Conservation (phyloP, 2,329 filamentous ascomycete genomes). For the Fusarium equiseti region DNA sequence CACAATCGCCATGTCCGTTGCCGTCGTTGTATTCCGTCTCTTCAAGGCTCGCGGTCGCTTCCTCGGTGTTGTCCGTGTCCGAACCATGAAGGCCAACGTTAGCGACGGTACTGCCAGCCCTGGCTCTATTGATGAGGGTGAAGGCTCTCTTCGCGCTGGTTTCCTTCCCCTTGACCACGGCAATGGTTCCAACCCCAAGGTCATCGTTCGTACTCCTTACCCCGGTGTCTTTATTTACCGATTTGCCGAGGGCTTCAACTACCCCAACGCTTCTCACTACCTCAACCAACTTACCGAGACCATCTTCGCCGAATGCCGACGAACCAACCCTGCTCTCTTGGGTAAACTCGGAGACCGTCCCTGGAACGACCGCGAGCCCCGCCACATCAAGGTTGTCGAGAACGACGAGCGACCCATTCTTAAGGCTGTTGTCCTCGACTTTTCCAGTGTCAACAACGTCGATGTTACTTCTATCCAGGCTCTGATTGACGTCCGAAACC, state of each 20-base stretch:
- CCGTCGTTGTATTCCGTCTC: conserved; percentile 79
- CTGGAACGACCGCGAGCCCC: conserved; percentile 67
- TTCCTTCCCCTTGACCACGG: conserved; percentile 63
- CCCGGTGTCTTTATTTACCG: conserved; percentile 68
- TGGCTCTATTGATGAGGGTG: conserved; percentile 61
- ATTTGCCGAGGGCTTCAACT: conserved; percentile 68
- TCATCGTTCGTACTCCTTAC: conserved; percentile 60
- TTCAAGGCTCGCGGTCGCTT: conserved; percentile 83
- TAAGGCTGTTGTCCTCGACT: conserved; percentile 68
- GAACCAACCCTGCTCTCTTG: conserved; percentile 57
- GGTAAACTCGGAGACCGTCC: conserved; percentile 66
- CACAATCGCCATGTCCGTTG: conserved; percentile 77
- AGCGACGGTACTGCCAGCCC: conserved; percentile 59
- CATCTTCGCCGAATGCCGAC: conserved; percentile 60
- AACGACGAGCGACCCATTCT: conserved; percentile 62
- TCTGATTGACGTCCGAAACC: conserved; percentile 66
- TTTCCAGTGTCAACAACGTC: conserved; percentile 66
- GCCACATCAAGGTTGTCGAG: conserved; percentile 49
- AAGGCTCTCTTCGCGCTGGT: conserved; percentile 53
- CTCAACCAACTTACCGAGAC: conserved; percentile 62
- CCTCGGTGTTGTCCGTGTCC: conserved; percentile 82
- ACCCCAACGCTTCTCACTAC: conserved; percentile 65
- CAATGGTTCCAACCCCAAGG: conserved; percentile 64
- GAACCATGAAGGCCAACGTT: conserved; percentile 85
- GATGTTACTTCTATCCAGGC: conserved; percentile 68